These are phyloP conservation scores for Leucocoprinus leucothites DNA, from an alignment of 768 basidiomycete genomes.

Conservation along the genomic window DNA sequence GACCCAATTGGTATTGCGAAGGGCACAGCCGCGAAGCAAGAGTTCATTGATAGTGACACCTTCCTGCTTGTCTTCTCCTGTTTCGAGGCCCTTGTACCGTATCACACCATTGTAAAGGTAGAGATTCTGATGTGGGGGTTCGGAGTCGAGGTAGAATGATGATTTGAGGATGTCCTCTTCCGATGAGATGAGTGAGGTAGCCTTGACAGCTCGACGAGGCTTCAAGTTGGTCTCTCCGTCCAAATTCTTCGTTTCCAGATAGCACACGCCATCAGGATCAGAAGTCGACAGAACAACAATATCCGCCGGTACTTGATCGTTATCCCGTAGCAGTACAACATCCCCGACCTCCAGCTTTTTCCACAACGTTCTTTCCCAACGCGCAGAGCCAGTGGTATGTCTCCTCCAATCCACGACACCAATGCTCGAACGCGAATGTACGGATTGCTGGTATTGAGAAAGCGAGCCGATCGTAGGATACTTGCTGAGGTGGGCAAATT, in stretches of 20 bases:
- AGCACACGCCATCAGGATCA: constrained; percentile 89
- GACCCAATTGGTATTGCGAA: constrained; percentile 90
- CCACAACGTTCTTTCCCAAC: constrained; percentile 96
- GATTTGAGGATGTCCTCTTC: constrained; percentile 92
- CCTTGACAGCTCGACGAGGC: constrained; percentile 70
- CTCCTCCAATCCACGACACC: constrained; percentile 85
- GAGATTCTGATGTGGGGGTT: constrained; percentile 90
- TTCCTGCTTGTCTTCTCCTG: constrained; percentile 56
- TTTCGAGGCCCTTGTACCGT: constrained; percentile 58
- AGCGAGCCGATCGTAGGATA: constrained; percentile 31
- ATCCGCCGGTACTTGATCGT: constrained; percentile 97
- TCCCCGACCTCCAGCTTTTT: constrained; percentile 99
- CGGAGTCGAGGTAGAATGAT: constrained; percentile 86
- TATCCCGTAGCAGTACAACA: constrained; percentile 83
- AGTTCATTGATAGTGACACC: constrained; percentile 89
- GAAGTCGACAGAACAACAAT: constrained; percentile 91
- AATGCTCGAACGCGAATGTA: constrained; percentile 50
- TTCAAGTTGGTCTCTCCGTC: constrained; percentile 99
- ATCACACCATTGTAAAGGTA: constrained; percentile 89
- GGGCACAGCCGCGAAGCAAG: constrained; percentile 83
- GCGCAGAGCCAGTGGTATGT: constrained; percentile 63
- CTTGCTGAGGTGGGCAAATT: constrained; percentile 27
- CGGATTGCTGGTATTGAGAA: constrained; percentile 53
- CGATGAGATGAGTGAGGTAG: constrained; percentile 69
- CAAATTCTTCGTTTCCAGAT: constrained; percentile 96